Evolutionary conservation across 331 rosid genomes (phyloP).

Genomic region (Saraca asoca): DNA sequence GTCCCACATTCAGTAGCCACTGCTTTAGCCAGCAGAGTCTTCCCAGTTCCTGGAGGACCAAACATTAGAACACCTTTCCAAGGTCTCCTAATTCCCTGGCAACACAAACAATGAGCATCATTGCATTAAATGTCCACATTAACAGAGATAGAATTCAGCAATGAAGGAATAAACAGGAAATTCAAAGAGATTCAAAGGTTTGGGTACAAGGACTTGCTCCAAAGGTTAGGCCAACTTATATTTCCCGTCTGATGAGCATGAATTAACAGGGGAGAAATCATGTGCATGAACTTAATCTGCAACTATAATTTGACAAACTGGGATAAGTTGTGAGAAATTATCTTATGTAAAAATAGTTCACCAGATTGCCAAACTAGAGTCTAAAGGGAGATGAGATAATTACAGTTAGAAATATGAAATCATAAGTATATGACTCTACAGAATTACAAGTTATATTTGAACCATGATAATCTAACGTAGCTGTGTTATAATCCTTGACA

Average conservation of each 20-base stretch:
- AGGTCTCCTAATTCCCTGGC: slow-evolving; percentile 97
- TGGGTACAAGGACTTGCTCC: slow-evolving; percentile 3
- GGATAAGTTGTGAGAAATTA: not conserved
- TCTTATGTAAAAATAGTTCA: not conserved
- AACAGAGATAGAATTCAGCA: slow-evolving; percentile 28
- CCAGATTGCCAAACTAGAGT: slow-evolving; percentile 16
- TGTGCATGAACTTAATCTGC: not conserved
- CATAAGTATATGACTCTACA: slow-evolving; percentile 9
- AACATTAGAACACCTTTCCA: slow-evolving; percentile 99
- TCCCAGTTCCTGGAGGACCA: slow-evolving; percentile 99
- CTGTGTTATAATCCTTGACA: not conserved
- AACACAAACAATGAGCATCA: slow-evolving; percentile 32
- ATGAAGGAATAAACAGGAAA: not conserved
- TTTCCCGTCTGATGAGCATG: not conserved
- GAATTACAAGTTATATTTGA: not conserved
- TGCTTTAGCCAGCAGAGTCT: slow-evolving; percentile 96
- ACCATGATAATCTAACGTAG: slow-evolving; percentile 14
- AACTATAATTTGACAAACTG: slow-evolving; percentile 17
- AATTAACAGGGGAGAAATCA: not conserved
- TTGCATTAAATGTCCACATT: slow-evolving; percentile 17
- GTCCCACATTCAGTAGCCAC: slow-evolving; percentile 99
- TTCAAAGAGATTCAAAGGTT: slow-evolving; percentile 20
- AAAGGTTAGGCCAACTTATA: slow-evolving; percentile 2
- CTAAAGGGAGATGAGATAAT: slow-evolving; percentile 17
- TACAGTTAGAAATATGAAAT: not conserved